Base-by-base conservation (phyloP, 2,329 filamentous ascomycete genomes). In the Colletotrichum simmondsii region DNA sequence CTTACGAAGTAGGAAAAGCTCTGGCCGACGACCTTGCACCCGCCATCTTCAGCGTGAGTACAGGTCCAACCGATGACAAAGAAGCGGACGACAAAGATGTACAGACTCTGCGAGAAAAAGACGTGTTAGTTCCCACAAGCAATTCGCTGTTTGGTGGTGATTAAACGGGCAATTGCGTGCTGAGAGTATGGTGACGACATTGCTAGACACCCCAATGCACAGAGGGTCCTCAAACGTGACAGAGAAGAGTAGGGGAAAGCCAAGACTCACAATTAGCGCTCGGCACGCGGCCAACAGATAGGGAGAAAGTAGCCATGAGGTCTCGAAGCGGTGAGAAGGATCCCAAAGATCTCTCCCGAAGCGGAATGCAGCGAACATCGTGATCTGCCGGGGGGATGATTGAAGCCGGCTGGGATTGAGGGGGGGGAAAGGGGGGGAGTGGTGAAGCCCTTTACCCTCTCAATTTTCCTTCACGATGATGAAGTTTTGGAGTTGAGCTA, bases 271-370 rank as follows among this genome's bases (percentile, higher is more conserved):
- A 78, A 91, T 85, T 53, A 85, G 72, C 61, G 88, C 88, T 74
- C 92, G 91, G 63, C 89, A 79, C 65, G 80, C 83, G 76, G 90
- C 91, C 60, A 96, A 86, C 1, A 87, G 77, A 77, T 87, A 87
- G 0, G 94, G 93, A 28, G 90, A 82, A n/a, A 97, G 82, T 10
- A 95, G 81, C 94, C 94, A 97, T 16, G 94, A 97, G 19, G 94
- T 97, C 81, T 91, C 90, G 83, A 93, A 95, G 71, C 92, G 90
- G 81, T 92, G 88, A 54, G 88, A 85, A 7, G 87, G 87, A 78
- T 90, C 88, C 84, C 85, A 90, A 37, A 81, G 78, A 74, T 81
- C 83, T 35, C 75, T 79, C 61, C 83, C 83, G 62, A 87, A 84
- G 66, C 78, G 77, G 76, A 87, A 85, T 54, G 77, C 77, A 62